These are phyloP conservation scores for Fusarium heterosporum DNA, from an alignment of 2,329 filamentous ascomycete species.

Conservation along the genomic window DNA sequence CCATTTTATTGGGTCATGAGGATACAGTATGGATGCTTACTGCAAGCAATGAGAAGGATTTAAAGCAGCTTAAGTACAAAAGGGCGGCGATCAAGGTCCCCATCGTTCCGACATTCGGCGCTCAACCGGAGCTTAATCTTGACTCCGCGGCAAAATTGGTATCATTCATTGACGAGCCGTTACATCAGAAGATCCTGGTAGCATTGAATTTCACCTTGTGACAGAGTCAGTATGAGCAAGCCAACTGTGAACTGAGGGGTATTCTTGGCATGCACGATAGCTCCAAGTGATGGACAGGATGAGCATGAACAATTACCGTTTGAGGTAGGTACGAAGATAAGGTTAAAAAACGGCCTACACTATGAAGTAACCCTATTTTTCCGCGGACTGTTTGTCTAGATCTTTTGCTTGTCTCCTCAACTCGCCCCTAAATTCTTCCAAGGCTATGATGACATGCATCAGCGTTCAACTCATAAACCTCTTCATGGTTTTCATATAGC, in stretches of 20 bases:
- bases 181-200: not conserved
- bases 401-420: too few relatives aligned
- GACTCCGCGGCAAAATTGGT: not conserved
- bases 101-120: not conserved
- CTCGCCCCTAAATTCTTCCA: too few relatives aligned
- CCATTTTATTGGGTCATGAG: not conserved
- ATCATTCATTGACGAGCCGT: not conserved
- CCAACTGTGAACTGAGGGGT: conserved; percentile 18
- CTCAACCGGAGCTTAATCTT: conserved; percentile 1
- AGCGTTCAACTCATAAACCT: too few relatives aligned
- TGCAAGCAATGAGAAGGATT: accelerated
- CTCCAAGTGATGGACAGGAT: not conserved
- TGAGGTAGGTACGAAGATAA: conserved; percentile 26
- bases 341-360: conserved; percentile 16
- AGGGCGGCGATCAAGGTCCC: accelerated
- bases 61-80: not conserved
- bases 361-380: not conserved
- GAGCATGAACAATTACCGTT: not conserved
- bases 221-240: accelerated
- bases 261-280: conserved; percentile 9
- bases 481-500: too few relatives aligned
- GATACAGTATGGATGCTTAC: accelerated
- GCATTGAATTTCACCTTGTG: not conserved
- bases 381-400: too few relatives aligned
- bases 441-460: too few relatives aligned